These are phyloP conservation scores for Neopestalotiopsis sp. DNA, from an alignment of 2,329 filamentous ascomycete genomes.

Conservation along the genomic window DNA sequence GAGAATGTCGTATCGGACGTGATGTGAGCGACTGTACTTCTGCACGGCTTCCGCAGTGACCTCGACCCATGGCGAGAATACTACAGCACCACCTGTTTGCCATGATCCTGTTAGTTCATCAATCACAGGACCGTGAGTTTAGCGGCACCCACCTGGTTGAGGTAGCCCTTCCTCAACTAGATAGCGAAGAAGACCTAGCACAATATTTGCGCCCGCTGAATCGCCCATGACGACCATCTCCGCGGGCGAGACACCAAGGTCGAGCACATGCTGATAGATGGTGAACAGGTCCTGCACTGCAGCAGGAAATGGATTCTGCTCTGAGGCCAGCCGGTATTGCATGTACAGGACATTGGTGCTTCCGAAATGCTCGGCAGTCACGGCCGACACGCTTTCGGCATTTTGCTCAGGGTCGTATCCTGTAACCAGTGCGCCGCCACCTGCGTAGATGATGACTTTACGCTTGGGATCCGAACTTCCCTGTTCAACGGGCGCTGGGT, in stretches of 20 bases:
- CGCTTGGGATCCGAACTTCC: not conserved
- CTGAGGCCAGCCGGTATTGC: slow-evolving; percentile 26
- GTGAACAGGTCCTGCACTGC: slow-evolving; percentile 26
- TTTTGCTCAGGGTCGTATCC: slow-evolving; percentile 22
- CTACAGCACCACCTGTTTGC: slow-evolving; percentile 22
- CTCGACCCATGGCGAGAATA: slow-evolving; percentile 30
- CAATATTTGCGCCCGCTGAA: slow-evolving; percentile 29
- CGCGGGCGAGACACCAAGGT: slow-evolving; percentile 22
- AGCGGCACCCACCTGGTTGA: slow-evolving; percentile 21
- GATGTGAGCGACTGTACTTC: slow-evolving; percentile 18
- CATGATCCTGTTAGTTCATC: slow-evolving; percentile 14
- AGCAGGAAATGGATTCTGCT: slow-evolving; percentile 25
- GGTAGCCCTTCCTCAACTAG: slow-evolving; percentile 24
- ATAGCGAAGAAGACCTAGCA: slow-evolving; percentile 26
- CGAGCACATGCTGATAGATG: slow-evolving; percentile 25
- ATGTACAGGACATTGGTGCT: slow-evolving; percentile 21
- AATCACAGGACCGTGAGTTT: not conserved
- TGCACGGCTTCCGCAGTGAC: slow-evolving; percentile 23
- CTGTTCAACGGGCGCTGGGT: slow-evolving; percentile 11
- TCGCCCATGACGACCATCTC: slow-evolving; percentile 27
- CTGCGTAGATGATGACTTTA: slow-evolving; percentile 21
- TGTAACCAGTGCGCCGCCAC: slow-evolving; percentile 26
- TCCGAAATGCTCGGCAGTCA: slow-evolving; percentile 20
- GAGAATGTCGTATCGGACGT: slow-evolving; percentile 24
- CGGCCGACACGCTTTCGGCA: slow-evolving; percentile 4